Conservation (phyloP, 2,329 filamentous ascomycete genomes). For the Diaporthe citrichinensis region DNA sequence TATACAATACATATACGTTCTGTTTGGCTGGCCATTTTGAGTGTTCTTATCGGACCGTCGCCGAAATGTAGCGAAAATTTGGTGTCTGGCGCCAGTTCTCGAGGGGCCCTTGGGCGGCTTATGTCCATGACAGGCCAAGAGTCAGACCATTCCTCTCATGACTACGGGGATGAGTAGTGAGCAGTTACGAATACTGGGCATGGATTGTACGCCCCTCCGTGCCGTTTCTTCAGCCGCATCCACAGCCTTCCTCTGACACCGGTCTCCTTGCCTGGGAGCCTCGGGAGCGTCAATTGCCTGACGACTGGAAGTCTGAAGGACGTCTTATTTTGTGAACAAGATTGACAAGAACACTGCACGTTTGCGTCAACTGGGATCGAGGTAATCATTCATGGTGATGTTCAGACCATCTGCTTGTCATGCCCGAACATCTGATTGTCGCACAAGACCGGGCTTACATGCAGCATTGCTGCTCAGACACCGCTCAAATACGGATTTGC, state of each 20-base stretch:
- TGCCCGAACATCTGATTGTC: neutral
- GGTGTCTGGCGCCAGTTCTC: conserved; percentile 13
- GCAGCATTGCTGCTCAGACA: neutral
- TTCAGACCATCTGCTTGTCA: neutral
- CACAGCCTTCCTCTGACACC: neutral
- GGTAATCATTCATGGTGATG: too few species aligned
- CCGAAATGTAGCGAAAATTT: conserved; percentile 30
- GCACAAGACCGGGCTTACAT: neutral
- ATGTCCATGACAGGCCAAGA: neutral
- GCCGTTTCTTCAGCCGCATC: conserved; percentile 3
- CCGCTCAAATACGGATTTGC: neutral
- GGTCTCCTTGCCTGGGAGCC: neutral
- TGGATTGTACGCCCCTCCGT: neutral
- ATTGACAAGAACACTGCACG: neutral
- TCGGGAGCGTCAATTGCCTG: neutral
- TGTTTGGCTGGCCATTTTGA: neutral
- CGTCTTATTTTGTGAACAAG: neutral
- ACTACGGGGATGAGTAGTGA: conserved; percentile 29
- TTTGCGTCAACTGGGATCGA: neutral
- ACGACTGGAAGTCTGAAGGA: neutral
- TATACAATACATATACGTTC: neutral
- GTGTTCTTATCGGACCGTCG: neutral
- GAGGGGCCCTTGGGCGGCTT: conserved; percentile 4
- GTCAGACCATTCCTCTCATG: conserved; percentile 40
- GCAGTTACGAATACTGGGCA: conserved; percentile 18